Evolutionary conservation across 148 eudicot species (phyloP).

Genomic region (Diospyros lotus): DNA sequence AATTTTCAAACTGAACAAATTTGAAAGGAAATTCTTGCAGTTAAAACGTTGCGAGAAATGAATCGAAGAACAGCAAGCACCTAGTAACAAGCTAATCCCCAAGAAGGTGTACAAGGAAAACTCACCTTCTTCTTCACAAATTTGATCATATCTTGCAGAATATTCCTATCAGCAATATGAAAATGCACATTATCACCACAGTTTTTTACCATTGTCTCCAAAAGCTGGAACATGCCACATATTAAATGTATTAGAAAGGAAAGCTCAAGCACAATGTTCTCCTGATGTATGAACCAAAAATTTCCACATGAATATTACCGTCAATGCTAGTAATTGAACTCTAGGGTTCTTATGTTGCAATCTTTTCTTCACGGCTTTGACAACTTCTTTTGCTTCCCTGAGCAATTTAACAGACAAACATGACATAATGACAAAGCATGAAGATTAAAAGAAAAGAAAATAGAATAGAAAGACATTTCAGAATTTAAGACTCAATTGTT

Average conservation of each 20-base stretch:
- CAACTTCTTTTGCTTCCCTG: constrained; percentile 88
- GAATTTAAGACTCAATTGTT: neutral
- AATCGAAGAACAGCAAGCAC: neutral
- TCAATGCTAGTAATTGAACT: constrained; percentile 86
- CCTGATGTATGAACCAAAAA: neutral
- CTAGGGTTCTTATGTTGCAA: constrained; percentile 82
- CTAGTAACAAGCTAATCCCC: neutral
- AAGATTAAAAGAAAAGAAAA: neutral
- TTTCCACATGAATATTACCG: constrained; percentile 43
- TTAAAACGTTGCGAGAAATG: neutral
- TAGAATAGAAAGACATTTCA: neutral
- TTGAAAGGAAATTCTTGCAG: neutral
- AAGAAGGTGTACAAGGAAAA: neutral
- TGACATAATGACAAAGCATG: neutral
- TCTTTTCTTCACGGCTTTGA: constrained; percentile 81
- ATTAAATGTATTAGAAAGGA: constrained; percentile 6
- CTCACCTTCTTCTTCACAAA: constrained; percentile 84
- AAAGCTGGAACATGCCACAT: constrained; percentile 41
- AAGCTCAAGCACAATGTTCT: neutral
- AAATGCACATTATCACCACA: constrained; percentile 86
- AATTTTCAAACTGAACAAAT: neutral
- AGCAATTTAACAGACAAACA: neutral
- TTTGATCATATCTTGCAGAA: constrained; percentile 83
- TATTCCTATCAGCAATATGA: constrained; percentile 66
- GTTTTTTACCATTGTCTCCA: constrained; percentile 98